Evolutionary conservation across 495 filamentous ascomycete genomes (phyloP).

Genomic region (Penicillium paradoxum): DNA sequence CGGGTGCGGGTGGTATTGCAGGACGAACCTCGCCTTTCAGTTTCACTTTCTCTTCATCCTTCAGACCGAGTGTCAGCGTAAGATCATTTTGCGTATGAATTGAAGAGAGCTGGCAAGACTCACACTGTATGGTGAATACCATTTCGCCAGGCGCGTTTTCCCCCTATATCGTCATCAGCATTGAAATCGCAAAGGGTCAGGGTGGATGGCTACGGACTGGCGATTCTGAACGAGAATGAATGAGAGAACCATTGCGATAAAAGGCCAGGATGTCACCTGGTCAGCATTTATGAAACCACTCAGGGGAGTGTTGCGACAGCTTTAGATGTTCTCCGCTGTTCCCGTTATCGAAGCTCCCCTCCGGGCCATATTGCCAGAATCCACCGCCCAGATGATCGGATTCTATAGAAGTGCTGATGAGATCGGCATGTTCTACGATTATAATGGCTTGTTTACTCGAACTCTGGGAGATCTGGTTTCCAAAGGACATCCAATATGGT

Average conservation of each 20-base stretch:
- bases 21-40: conserved; percentile 75
- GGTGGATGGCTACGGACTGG: conserved; percentile 58
- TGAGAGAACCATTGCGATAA: conserved; percentile 67
- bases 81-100: not conserved
- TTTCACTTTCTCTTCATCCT: conserved; percentile 94
- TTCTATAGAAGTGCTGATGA: not conserved
- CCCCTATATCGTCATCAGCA: conserved; percentile 56
- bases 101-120: conserved; percentile 21
- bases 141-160: conserved; percentile 97
- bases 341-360: conserved; percentile 28
- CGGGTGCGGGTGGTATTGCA: not conserved
- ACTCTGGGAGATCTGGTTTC: no score
- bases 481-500: not conserved
- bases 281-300: conserved; percentile 19
- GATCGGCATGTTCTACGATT: no score
- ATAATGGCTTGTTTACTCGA: no score
- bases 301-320: conserved; percentile 9
- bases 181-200: not conserved
- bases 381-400: conserved; percentile 23
- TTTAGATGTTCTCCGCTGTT: conserved; percentile 23
- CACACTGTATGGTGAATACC: conserved; percentile 93
- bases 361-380: conserved; percentile 29
- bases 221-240: conserved; percentile 97
- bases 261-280: conserved; percentile 18
- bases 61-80: conserved; percentile 2